A percentile compares a stretch with the other conserved stretches of the same genome.
Conservation (phyloP, 805 yeast genomes). For the Candida ovalis region DNA sequence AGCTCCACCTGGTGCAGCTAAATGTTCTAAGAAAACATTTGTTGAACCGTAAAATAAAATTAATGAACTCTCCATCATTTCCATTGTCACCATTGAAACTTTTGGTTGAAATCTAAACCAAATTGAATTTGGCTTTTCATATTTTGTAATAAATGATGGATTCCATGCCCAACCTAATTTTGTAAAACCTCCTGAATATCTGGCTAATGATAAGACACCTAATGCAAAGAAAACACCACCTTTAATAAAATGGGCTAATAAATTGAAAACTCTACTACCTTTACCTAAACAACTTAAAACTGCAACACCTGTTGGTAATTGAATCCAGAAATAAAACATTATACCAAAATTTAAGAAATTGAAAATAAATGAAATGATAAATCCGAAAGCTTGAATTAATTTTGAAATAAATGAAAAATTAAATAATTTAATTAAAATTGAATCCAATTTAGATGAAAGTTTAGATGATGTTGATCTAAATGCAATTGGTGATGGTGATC, state of each 20-base stretch:
- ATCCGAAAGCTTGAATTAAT: conserved; percentile 22
- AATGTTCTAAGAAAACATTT: conserved; percentile 86
- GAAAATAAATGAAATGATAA: conserved; percentile 38
- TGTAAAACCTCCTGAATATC: conserved; percentile 81
- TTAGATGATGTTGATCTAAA: background rate
- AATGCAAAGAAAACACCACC: conserved; percentile 82
- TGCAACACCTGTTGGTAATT: conserved; percentile 55
- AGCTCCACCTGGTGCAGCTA: conserved; percentile 69
- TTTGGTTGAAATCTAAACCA: conserved; percentile 39
- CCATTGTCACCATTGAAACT: conserved; percentile 65
- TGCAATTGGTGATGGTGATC: background rate
- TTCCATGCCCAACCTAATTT: conserved; percentile 93
- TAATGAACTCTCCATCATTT: conserved; percentile 72
- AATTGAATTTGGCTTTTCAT: conserved; percentile 22
- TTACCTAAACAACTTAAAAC: conserved; percentile 68
- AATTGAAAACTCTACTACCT: conserved; percentile 64
- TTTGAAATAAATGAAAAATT: conserved; percentile 21
- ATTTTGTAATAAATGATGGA: conserved; percentile 27
- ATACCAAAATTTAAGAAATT: conserved; percentile 59
- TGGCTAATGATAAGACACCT: conserved; percentile 77
- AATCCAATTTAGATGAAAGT: conserved; percentile 27
- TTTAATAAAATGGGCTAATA: conserved; percentile 92
- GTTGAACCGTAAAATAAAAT: conserved; percentile 88
- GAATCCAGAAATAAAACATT: conserved; percentile 54
- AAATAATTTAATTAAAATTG: conserved; percentile 33